phyloP scores from a whole-genome alignment of 2,329 filamentous ascomycete genomes.

The Sclerotiophoma versabilis region DNA sequence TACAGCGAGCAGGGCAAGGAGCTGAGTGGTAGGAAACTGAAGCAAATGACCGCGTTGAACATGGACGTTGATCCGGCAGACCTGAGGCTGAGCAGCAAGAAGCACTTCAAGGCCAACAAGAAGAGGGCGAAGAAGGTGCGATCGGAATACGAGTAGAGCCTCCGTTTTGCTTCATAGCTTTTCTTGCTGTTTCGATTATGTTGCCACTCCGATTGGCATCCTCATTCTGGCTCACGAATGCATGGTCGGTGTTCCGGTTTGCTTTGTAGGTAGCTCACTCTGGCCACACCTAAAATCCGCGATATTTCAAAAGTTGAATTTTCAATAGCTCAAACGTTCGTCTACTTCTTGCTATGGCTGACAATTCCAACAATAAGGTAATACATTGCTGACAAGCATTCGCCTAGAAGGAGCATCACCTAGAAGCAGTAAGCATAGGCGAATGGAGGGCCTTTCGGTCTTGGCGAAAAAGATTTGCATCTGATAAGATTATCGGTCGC shows the following conservation, averaged over 20 bases:
- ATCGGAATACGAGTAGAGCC: conserved; percentile 48
- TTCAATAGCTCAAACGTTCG: neutral
- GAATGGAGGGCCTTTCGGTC: neutral
- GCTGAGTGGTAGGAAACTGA: conserved; percentile 82
- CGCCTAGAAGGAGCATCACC: neutral
- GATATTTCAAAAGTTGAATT: neutral
- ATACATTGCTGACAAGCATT: conserved; percentile 2
- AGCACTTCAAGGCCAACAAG: conserved; percentile 87
- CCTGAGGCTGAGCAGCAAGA: conserved; percentile 76
- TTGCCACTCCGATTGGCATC: neutral
- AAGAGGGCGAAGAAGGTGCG: conserved; percentile 64
- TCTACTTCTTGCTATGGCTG: neutral
- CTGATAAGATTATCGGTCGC: conserved; percentile 13
- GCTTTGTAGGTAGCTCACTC: neutral
- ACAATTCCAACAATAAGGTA: conserved; percentile 1
- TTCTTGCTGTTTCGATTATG: neutral
- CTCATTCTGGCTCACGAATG: conserved; percentile 1
- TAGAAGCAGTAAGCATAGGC: conserved; percentile 8
- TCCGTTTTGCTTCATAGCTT: neutral
- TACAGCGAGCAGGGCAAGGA: conserved; percentile 87
- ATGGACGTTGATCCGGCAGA: conserved; percentile 85
- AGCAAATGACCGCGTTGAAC: conserved; percentile 81
- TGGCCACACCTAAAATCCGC: conserved; percentile 6
- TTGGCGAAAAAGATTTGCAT: conserved; percentile 4
- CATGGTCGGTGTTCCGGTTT: conserved; percentile 15